A percentile compares a stretch with the other conserved stretches of the same genome.
Evolutionary conservation across 2,329 filamentous ascomycete species (phyloP).

Genomic region (Colletotrichum chlorophyti): DNA sequence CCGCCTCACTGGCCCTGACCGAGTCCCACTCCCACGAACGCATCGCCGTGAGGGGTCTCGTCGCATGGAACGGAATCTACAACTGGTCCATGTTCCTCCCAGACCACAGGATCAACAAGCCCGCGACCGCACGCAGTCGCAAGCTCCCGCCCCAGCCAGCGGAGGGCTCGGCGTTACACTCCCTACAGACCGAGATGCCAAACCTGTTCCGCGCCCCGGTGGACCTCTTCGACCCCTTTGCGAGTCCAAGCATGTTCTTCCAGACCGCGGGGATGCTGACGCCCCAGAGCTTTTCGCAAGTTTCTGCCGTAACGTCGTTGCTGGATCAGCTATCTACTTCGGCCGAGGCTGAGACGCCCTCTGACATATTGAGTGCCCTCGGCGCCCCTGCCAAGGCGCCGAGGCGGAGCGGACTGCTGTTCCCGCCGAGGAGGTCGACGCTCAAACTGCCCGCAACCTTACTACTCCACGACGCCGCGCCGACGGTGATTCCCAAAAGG

Average conservation of each 20-base stretch:
- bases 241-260: constrained; percentile 65
- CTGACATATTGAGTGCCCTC: constrained; percentile 13
- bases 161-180: constrained; percentile 44
- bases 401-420: constrained; percentile 51
- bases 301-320: constrained; percentile 26
- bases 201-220: constrained; percentile 55
- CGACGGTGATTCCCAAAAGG: constrained; percentile 10
- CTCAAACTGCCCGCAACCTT: constrained; percentile 57
- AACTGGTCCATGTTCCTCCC: constrained; percentile 69
- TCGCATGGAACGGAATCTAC: constrained; percentile 67
- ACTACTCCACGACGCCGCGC: constrained; percentile 51
- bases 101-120: constrained; percentile 53
- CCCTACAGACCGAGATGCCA: constrained; percentile 43
- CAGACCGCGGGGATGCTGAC: constrained; percentile 56
- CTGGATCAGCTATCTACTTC: constrained; percentile 32
- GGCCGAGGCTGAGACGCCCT: constrained; percentile 19
- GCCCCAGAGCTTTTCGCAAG: constrained; percentile 51
- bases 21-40: constrained; percentile 52
- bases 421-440: constrained; percentile 54
- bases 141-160: constrained; percentile 30
- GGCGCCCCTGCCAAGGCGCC: constrained; percentile 35
- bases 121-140: constrained; percentile 4
- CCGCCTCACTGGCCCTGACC: constrained; percentile 63
- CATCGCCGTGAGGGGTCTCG: constrained; percentile 59
- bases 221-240: constrained; percentile 66